phyloP scores from a whole-genome alignment of 768 basidiomycete species.

The Pisolithus microcarpus region DNA sequence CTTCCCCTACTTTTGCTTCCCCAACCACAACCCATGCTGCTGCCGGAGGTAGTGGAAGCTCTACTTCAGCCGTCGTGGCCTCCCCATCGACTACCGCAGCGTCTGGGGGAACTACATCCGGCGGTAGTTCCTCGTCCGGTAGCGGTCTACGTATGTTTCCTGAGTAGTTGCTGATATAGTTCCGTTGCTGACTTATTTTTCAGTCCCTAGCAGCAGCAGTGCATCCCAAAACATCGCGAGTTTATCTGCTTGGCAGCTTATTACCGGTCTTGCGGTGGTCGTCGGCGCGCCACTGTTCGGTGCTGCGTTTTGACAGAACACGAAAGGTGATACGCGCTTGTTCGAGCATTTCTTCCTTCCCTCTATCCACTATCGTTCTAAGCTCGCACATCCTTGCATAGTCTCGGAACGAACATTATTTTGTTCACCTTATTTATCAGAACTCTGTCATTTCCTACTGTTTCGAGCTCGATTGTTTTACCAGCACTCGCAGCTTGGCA shows the following conservation, averaged over 20 bases:
- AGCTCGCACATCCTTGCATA: no score
- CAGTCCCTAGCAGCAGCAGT: background rate
- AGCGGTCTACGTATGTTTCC: background rate
- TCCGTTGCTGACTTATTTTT: background rate
- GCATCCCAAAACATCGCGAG: slow-evolving; percentile 7
- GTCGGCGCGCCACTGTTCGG: slow-evolving; percentile 4
- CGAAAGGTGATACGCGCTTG: background rate
- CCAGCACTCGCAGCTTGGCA: no score
- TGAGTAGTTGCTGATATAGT: background rate
- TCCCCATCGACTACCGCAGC: background rate
- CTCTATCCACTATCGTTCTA: background rate
- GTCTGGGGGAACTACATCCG: background rate
- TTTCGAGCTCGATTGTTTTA: no score
- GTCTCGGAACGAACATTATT: no score
- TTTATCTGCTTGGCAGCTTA: background rate
- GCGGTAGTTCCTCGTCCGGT: background rate
- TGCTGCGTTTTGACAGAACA: background rate
- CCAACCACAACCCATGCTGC: no score
- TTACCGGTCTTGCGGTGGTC: slow-evolving; percentile 4
- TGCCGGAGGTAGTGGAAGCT: no score
- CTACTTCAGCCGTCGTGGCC: background rate
- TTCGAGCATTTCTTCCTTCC: background rate
- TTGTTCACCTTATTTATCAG: no score
- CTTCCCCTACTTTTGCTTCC: no score
- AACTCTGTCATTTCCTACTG: no score